Base-by-base conservation (phyloP, 2,329 filamentous ascomycete genomes). In the Helotiales sp. region DNA sequence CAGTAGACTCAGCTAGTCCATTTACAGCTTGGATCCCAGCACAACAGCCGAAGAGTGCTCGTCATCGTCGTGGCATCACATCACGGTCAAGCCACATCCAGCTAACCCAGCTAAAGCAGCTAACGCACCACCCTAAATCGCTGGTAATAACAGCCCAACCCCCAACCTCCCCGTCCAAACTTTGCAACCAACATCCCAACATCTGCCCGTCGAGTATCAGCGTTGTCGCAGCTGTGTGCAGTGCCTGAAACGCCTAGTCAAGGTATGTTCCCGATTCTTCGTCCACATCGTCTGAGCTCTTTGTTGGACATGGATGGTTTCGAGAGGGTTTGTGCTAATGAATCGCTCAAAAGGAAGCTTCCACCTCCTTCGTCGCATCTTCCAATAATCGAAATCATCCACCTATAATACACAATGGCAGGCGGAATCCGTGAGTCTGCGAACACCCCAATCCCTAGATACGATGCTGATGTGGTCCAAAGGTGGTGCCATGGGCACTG, bases 401-500 rank as follows among this genome's bases (percentile, higher is more conserved):
- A 34, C 33, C 40, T 44, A 12, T 44, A 36, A 55, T 36, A 53
- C 55, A 38, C 46, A 58, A 60, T 60, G 57, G 55, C 58, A 46
- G 34, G 19, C 29, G 55, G 51, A 49, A 33, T 59, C 34, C 57
- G 60, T 62, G 48, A 47, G 60, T 53, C 25, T 40, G 34, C 38
- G 29, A 25, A 22, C 30, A 22, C 17, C 17, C 36, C 8, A 24
- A 30, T 12, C 46, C 12, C 17, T 22, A 12, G 44, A 22, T 31
- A 27, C 36, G 47, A 47, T 38, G 51, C 30, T 52, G 52, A 52
- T 49, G 19, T 31, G 13, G n/a, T 48, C 40, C 34, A 31, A 68
- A 87, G 84, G 84, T 68, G 78, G 80, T 55, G 56, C 79, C 48
- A 73, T 87, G 67, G 81, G 79, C 64, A 70, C 84, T 47, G 61